A percentile compares a stretch with the other conserved stretches of the same genome.
Conservation (phyloP, 2,329 filamentous ascomycete genomes). For the Seiridium unicorne region DNA sequence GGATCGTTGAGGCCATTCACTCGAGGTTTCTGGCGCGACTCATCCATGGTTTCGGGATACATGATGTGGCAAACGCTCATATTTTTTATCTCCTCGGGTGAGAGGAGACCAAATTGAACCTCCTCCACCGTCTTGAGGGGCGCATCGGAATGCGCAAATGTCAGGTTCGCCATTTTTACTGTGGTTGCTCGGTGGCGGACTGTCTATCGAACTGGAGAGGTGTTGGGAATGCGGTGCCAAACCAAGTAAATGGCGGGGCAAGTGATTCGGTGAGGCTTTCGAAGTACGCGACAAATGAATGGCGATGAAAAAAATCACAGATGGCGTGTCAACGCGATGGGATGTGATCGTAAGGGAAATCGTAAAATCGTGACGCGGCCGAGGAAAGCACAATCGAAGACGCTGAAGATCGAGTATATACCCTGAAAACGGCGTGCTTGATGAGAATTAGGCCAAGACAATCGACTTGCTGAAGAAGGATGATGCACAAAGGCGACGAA, state of each 20-base stretch:
- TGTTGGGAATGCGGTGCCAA: not conserved
- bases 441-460: not conserved
- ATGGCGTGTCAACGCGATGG: not conserved
- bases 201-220: conserved; percentile 11
- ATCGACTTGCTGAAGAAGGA: not conserved
- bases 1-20: conserved; percentile 93
- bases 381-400: conserved; percentile 9
- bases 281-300: not conserved
- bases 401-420: conserved; percentile 18
- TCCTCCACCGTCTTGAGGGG: conserved; percentile 97
- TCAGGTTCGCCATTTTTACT: conserved; percentile 77
- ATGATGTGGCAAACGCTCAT: conserved; percentile 96
- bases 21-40: conserved; percentile 85
- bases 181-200: conserved; percentile 32
- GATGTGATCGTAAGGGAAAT: not conserved
- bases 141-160: conserved; percentile 88
- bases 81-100: conserved; percentile 97
- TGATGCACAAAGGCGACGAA: not conserved
- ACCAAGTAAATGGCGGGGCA: not conserved
- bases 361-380: conserved; percentile 8
- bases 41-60: conserved; percentile 99
- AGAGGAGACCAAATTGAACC: conserved; percentile 97
- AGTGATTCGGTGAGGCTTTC: not conserved
- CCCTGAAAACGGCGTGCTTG: not conserved
- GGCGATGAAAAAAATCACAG: not conserved